Conservation (phyloP, 2,329 filamentous ascomycete genomes). For the Fusarium begoniae region DNA sequence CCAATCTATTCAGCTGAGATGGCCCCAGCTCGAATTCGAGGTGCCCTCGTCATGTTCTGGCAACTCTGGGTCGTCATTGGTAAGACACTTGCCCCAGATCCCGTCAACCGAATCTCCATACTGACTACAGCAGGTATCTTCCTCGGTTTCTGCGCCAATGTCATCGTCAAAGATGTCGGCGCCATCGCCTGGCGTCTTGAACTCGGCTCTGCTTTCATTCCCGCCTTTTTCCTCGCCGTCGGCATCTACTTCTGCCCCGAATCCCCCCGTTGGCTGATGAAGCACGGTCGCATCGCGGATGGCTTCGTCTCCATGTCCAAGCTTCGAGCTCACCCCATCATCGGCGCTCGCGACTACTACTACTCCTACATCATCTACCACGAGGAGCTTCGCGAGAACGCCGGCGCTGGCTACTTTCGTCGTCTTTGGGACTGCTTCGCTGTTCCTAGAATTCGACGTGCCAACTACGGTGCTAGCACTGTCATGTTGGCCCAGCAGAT, state of each 20-base stretch:
- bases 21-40: conserved; percentile 72
- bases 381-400: conserved; percentile 51
- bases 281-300: conserved; percentile 67
- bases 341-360: conserved; percentile 69
- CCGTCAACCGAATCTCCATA: accelerated
- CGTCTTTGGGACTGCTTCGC: conserved; percentile 71
- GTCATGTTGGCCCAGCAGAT: conserved; percentile 84
- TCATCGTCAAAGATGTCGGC: conserved; percentile 42
- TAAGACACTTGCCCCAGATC: neutral
- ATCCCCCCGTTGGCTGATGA: conserved; percentile 71
- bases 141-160: conserved; percentile 54
- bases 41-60: conserved; percentile 85
- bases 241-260: conserved; percentile 71
- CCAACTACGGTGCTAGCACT: conserved; percentile 78
- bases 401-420: conserved; percentile 52
- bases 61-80: conserved; percentile 71
- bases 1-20: conserved; percentile 82
- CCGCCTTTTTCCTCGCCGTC: conserved; percentile 61
- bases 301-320: conserved; percentile 65
- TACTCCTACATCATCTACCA: conserved; percentile 58
- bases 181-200: conserved; percentile 52
- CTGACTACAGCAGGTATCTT: conserved; percentile 42
- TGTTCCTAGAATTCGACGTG: conserved; percentile 73
- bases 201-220: conserved; percentile 70
- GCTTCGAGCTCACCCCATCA: conserved; percentile 63